phyloP scores from a whole-genome alignment of 257 asterid species.

The Thymus mandschuricus region DNA sequence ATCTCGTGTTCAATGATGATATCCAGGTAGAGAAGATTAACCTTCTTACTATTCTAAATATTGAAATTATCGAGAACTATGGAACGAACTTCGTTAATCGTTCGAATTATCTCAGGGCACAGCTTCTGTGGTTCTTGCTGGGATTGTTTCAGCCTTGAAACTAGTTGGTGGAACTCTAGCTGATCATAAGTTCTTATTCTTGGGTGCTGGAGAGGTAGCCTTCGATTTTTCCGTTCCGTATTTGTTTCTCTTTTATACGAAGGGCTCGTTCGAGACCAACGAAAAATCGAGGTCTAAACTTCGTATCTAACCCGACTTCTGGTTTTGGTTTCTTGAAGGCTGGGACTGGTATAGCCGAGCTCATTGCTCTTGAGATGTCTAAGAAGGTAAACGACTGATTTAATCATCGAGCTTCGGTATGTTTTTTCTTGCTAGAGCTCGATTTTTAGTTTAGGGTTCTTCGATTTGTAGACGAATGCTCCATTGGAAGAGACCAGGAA shows the following conservation, averaged over 20 bases:
- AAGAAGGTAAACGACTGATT: conserved; percentile 51
- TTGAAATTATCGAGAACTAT: neutral
- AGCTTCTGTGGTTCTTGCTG: conserved; percentile 91
- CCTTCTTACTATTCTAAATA: neutral
- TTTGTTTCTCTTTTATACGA: too few relatives aligned
- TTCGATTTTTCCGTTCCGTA: conserved; percentile 4
- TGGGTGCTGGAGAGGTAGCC: conserved; percentile 96
- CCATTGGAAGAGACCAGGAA: conserved; percentile 79
- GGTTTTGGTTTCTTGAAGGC: conserved; percentile 58
- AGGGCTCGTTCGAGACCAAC: too few relatives aligned
- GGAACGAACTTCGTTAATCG: neutral
- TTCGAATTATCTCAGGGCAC: conserved; percentile 68
- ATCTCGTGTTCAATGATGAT: conserved; percentile 94
- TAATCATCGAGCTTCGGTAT: neutral
- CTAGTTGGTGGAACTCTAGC: conserved; percentile 74
- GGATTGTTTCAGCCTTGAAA: conserved; percentile 75
- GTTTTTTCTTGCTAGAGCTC: conserved; percentile 20
- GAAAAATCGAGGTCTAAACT: neutral
- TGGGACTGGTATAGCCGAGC: conserved; percentile 98
- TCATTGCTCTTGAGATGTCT: conserved; percentile 86
- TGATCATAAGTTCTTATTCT: conserved; percentile 89
- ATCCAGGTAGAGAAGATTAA: conserved; percentile 60
- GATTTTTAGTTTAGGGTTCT: conserved; percentile 10
- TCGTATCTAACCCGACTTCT: conserved; percentile 26
- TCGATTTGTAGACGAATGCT: conserved; percentile 54